Base-by-base conservation (phyloP, 306 rosid species). In the Lagenaria siceraria region DNA sequence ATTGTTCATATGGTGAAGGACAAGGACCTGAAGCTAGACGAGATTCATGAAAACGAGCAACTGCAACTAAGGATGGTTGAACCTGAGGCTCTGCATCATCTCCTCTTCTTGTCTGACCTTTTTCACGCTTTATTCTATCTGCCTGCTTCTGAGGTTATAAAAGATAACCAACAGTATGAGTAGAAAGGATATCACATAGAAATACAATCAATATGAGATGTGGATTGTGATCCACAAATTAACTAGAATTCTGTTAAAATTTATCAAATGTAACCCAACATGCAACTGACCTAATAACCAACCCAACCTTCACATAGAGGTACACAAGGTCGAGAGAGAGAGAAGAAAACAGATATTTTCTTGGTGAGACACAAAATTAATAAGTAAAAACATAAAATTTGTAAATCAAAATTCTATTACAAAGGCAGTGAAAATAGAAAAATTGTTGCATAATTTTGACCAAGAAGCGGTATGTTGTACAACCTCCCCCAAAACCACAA, bases 1-100 rank as follows among this genome's bases (percentile, higher is more conserved):
- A 61, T 77, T 79, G 85, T 72, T 87, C 88, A 87, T 78, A 92
- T 1, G 99, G 99, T 19, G 96, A 84, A 85, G 92, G 88, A 0
- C 84, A 72, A 81, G 93, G 89, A 80, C 91, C 96, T 31, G 98
- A 88, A 86, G 97, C 97, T 83, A 96, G 98, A 78, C 99, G 98
- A 83, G 99, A 96, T 77, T 97, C 96, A 74, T 71, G 93, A 81
- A 83, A 96, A 65, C 85, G 87, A 77, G 91, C 80, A 80, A 96
- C 87, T 38, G 98, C 83, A 81, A 92, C 98, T 43, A 92, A 77
- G 68, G 93, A 83, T 64, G 98, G 99, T 83, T 84, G 91, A 80
- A 63, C 78, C 81, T 85, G 88, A 77, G 99, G 98, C 68, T 62
- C 84, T 2, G 73, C 85, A 59, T 96, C 98, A 84, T 96, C 98